A percentile compares a stretch with the other conserved stretches of the same genome.
Conservation (phyloP, 306 rosid species). For the Cicer bijugum region DNA sequence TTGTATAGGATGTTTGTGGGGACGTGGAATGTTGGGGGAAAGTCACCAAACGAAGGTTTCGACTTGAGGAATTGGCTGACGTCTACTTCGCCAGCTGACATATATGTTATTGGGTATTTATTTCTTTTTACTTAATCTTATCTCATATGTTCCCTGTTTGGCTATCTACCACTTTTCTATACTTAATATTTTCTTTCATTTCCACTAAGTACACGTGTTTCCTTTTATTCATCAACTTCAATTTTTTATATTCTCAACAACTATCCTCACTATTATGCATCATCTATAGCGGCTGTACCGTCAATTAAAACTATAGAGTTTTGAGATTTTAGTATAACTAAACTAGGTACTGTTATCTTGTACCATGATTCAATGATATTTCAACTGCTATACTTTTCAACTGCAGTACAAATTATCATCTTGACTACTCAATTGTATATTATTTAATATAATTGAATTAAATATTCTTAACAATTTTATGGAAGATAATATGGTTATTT, state of each 20-base stretch:
- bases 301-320: background rate
- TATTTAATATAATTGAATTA: too few relatives aligned
- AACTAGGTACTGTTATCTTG: background rate
- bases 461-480: too few relatives aligned
- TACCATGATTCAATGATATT: background rate
- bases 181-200: background rate
- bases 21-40: constrained; percentile 99
- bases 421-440: too few relatives aligned
- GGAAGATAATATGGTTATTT: too few relatives aligned
- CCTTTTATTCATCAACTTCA: background rate
- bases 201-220: background rate
- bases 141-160: background rate
- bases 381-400: background rate
- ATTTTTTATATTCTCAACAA: background rate
- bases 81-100: constrained; percentile 65
- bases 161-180: constrained; percentile 7
- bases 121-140: background rate
- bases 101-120: constrained; percentile 80
- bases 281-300: background rate
- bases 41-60: constrained; percentile 66
- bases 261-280: background rate
- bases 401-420: too few relatives aligned
- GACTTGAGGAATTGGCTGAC: constrained; percentile 76
- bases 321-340: background rate
- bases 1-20: constrained; percentile 79